Evolutionary conservation across 1,284 basidiomycete species (phyloP).

Genomic region (Vanrija sp.): DNA sequence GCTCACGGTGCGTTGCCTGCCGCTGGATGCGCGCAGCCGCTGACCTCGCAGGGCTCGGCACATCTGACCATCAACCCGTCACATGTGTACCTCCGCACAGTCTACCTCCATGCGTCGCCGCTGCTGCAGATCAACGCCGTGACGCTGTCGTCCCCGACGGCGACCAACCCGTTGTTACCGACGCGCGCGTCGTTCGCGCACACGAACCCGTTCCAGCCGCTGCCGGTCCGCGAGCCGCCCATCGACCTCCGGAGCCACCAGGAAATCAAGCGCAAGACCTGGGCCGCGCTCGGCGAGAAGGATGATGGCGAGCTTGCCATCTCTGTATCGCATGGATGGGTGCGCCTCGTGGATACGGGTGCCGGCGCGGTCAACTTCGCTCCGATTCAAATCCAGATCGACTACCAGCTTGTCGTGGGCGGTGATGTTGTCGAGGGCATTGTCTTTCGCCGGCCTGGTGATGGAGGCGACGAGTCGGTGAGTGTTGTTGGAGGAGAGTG

Average conservation of each 20-base stretch:
- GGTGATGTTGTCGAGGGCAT: conserved; percentile 42
- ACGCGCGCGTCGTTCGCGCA: conserved; percentile 67
- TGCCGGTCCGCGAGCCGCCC: conserved; percentile 32
- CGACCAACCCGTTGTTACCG: conserved; percentile 51
- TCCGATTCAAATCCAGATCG: conserved; percentile 44
- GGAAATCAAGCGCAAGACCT: conserved; percentile 88
- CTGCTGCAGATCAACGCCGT: conserved; percentile 38
- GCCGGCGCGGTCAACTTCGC: conserved; percentile 26
- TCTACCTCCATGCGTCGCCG: conserved; percentile 45
- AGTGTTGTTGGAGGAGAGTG: conserved; percentile 42
- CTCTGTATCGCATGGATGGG: conserved; percentile 74
- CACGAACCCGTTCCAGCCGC: conserved; percentile 55
- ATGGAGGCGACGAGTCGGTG: conserved; percentile 57
- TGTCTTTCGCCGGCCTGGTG: conserved; percentile 41
- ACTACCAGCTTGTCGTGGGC: conserved; percentile 40
- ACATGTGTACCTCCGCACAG: conserved; percentile 36
- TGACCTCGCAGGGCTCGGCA: conserved; percentile 33
- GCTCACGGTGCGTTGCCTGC: conserved; percentile 22
- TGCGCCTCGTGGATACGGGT: conserved; percentile 47
- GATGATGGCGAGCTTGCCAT: conserved; percentile 94
- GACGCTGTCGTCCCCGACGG: conserved; percentile 42
- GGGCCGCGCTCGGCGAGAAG: conserved; percentile 80
- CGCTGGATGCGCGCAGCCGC: neutral
- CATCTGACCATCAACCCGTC: conserved; percentile 44
- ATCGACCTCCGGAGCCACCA: conserved; percentile 85